Evolutionary conservation across 2,329 filamentous ascomycete genomes (phyloP), one percentile per base, ranked within the genome.

Genomic region (Pseudogymnoascus sp.): DNA sequence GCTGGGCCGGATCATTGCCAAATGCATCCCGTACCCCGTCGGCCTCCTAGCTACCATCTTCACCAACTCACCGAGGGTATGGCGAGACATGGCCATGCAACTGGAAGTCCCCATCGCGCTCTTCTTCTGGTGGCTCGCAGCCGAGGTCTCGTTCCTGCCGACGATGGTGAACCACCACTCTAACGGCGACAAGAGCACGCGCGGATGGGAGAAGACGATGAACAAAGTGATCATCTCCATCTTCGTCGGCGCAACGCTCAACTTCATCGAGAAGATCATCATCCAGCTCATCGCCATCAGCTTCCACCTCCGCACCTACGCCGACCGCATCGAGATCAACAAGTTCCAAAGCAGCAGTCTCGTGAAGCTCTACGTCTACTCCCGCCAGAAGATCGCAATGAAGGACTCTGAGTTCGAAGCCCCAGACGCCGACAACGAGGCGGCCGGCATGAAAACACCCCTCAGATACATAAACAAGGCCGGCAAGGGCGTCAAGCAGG

Each of bases 241-340:
- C n/a, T 93, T 97, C 69, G 88, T 96, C 13, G 84, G 90, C 66
- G 83, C 87, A 0, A 80, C 86, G 2, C 79, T 97, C 66, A 97
- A 97, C 75, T 88, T 95, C 65, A 80, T 88, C 62, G 93, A 97
- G 75, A 97, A 97, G 79, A 89, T 97, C 65, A 83, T 96, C 68
- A 96, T 97, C 63, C 93, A 97, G 72, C 87, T 96, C 77, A 96
- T 97, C 69, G 93, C 93, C 33, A 93, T 93, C 64, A 92, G 89
- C 66, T 97, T 97, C 76, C 93, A 97, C 74, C 80, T 90, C 64
- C 85, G 93, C 50, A 97, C 93, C 0, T 97, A 97, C 71, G 87
- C 90, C 23, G 91, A 93, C 69, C 83, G 93, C 15, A 97, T 97
- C 70, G 91, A 95, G 66, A 82, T 93, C 74, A 96, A 96, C 79